Evolutionary conservation across 2,329 filamentous ascomycete species (phyloP), one percentile per base, ranked within the genome.

Genomic region (Trichoderma sp.): DNA sequence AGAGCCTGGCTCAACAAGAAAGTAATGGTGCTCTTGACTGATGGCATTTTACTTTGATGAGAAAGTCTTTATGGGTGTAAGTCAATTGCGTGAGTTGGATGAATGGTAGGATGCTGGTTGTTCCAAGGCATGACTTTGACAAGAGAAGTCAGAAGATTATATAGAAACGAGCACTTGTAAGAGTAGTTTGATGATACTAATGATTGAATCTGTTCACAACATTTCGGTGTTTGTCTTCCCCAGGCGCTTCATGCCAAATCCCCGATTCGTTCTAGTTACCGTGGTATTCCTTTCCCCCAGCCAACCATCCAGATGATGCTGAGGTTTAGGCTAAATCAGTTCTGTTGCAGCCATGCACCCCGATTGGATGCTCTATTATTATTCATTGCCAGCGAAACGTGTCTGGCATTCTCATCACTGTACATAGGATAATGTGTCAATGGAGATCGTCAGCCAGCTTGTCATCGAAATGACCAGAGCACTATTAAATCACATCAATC

Each of bases 1-100:
- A 75, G 74, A 35, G 74, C 74, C 53, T 75, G 74, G 41, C 60
- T 33, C 16, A 75, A 5, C 33, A 71, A 64, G 18, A 75, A 56
- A 3, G 29, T 29, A 38, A 75, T 11, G 27, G 65, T 35, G 16
- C 14, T 64, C 4, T 45, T 71, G 31, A 71, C 16, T n/a, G 59
- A 71, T 14, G 65, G 66, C 74, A 75, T 71, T 67, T 67, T 67
- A 14, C 4, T 6, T 14, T 6, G 12, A n/a, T 24, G 6, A 18
- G 4, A 14, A 53, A 12, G 1, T 11, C 3, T 53, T 21, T n/a
- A 53, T 53, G n/a, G 4, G 45, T 53, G 9, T 5, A 21, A 12
- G 45, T 53, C 9, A 21, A 12, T 53, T 21, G 45, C 9, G n/a
- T 53, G 45, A 6, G 45, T n/a, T 21, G n/a, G n/a, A 53, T 21